Conservation (phyloP, 768 basidiomycete genomes). For the Boletellus ananiceps region DNA sequence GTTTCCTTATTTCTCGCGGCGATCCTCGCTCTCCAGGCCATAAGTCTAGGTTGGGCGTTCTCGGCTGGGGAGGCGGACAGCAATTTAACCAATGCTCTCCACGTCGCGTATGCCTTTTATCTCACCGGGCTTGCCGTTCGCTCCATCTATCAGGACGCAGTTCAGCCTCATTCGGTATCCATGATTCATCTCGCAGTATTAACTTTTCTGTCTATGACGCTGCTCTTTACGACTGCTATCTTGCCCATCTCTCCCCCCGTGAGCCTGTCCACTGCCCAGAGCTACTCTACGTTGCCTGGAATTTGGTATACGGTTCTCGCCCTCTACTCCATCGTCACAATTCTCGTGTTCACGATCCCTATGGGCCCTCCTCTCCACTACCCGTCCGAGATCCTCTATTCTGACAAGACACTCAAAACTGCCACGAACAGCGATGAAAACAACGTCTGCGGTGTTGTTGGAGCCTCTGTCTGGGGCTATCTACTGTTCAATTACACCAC, state of each 20-base stretch:
- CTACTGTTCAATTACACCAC: constrained; percentile 88
- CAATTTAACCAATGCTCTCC: constrained; percentile 40
- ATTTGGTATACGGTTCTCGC: constrained; percentile 53
- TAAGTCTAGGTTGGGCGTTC: constrained; percentile 49
- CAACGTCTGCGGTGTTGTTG: constrained; percentile 67
- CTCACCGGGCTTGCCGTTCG: constrained; percentile 45
- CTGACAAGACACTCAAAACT: constrained; percentile 57
- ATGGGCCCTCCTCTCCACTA: constrained; percentile 73
- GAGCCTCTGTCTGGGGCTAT: constrained; percentile 38
- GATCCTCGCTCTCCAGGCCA: constrained; percentile 47
- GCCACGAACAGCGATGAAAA: constrained; percentile 60
- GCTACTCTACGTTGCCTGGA: constrained; percentile 21
- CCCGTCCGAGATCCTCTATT: constrained; percentile 69
- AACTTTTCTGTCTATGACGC: constrained; percentile 42
- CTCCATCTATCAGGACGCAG: constrained; percentile 46
- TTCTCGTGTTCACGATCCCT: constrained; percentile 50
- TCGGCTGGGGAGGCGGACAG: constrained; percentile 24
- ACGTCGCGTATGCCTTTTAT: constrained; percentile 57
- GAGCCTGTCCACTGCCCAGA: constrained; percentile 24
- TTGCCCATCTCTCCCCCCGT: constrained; percentile 46
- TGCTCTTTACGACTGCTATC: constrained; percentile 49
- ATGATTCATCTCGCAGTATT: constrained; percentile 61
- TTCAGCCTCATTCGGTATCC: constrained; percentile 39
- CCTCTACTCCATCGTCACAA: constrained; percentile 44
- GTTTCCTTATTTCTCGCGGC: constrained; percentile 43